phyloP scores from a whole-genome alignment of 2,329 filamentous ascomycete species.

The Cordyceps cicadae region DNA sequence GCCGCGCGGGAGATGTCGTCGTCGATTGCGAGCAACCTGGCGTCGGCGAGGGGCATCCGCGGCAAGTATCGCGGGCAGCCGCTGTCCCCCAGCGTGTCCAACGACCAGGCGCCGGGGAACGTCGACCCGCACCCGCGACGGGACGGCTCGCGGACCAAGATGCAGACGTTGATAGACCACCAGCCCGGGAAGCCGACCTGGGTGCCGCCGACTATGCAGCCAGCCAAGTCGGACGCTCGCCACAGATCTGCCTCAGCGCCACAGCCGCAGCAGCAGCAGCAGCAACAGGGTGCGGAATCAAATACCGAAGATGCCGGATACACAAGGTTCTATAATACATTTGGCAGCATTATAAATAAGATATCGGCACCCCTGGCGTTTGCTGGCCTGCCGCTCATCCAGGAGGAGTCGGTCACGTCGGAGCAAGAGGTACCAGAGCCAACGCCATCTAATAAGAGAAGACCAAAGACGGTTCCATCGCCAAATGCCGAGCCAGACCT shows the following conservation, averaged over 20 bases:
- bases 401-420: conserved; percentile 35
- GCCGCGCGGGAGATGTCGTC: conserved; percentile 63
- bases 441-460: conserved; percentile 30
- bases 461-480: conserved; percentile 25
- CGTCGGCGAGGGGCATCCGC: conserved; percentile 73
- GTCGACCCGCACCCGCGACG: conserved; percentile 49
- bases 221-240: conserved; percentile 19
- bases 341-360: conserved; percentile 79
- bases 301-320: conserved; percentile 64
- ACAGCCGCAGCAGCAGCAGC: conserved; percentile 13
- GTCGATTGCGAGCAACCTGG: conserved; percentile 82
- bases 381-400: conserved; percentile 73
- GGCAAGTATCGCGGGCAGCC: conserved; percentile 57
- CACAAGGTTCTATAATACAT: conserved; percentile 83
- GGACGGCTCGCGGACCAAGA: conserved; percentile 42
- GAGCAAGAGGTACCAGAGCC: conserved; percentile 27
- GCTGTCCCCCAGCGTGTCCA: conserved; percentile 63
- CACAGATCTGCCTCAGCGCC: conserved; percentile 20
- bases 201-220: conserved; percentile 37
- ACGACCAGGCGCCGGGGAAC: conserved; percentile 64
- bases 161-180: conserved; percentile 48
- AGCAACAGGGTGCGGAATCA: conserved; percentile 18
- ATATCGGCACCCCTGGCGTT: conserved; percentile 88
- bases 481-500: conserved; percentile 61
- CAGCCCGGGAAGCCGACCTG: conserved; percentile 45